phyloP scores from a whole-genome alignment of 768 basidiomycete species.

The Cyathus striatus region DNA sequence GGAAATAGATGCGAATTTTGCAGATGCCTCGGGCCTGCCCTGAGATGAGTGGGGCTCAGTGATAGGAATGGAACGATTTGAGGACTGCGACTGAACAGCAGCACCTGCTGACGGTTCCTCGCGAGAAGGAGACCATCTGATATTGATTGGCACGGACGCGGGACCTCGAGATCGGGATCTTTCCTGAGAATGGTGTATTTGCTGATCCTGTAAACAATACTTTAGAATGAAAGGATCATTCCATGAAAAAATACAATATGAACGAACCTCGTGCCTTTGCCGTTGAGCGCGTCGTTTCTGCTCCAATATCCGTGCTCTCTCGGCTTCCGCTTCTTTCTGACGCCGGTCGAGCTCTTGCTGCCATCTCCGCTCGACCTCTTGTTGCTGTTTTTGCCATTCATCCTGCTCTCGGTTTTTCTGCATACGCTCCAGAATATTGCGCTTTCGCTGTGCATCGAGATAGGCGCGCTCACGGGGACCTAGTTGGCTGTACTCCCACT shows the following conservation, averaged over 20 bases:
- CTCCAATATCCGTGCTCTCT: conserved; percentile 6
- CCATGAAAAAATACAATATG: too few relatives aligned
- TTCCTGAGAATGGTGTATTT: too few relatives aligned
- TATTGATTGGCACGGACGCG: neutral
- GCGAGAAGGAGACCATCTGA: neutral
- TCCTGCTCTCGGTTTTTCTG: conserved; percentile 14
- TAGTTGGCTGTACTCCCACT: conserved; percentile 17
- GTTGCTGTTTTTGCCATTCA: conserved; percentile 8
- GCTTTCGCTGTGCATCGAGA: conserved; percentile 22
- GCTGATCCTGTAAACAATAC: neutral
- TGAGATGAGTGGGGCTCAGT: neutral
- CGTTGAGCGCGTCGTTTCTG: conserved; percentile 8
- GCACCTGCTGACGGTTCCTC: too few relatives aligned
- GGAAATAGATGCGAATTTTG: conserved; percentile 8
- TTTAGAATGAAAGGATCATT: neutral
- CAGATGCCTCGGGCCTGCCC: conserved; percentile 1
- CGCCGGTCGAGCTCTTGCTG: conserved; percentile 7
- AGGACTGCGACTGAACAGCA: neutral
- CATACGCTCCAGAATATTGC: conserved; percentile 20
- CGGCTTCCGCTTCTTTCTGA: conserved; percentile 8
- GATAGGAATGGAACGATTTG: neutral
- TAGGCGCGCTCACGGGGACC: conserved; percentile 25
- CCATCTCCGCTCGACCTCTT: conserved; percentile 11
- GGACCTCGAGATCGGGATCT: neutral
- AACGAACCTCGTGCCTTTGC: conserved; percentile 8